Conservation (phyloP, 2,329 filamentous ascomycete species). For the Atkinsonella texensis region DNA sequence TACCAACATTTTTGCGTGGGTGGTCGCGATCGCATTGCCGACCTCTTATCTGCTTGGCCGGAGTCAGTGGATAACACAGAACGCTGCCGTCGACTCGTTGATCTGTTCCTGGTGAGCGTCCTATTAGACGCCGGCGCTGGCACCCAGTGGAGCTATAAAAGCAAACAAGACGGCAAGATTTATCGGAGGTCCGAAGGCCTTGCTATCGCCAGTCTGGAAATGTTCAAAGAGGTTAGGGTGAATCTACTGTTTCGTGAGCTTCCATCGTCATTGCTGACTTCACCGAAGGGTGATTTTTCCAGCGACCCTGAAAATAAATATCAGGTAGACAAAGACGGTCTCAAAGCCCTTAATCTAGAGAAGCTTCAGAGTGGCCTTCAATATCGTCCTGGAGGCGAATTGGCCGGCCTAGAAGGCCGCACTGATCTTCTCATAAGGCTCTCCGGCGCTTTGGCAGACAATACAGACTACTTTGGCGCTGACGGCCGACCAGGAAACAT, state of each 20-base stretch:
- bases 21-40: constrained; percentile 58
- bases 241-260: no score
- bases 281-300: constrained; percentile 62
- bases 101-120: constrained; percentile 69
- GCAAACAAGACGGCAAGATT: constrained; percentile 69
- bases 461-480: constrained; percentile 71
- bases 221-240: constrained; percentile 64
- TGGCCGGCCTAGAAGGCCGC: constrained; percentile 77
- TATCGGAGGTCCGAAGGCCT: constrained; percentile 83
- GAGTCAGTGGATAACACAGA: constrained; percentile 58
- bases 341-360: constrained; percentile 62
- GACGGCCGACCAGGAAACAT: constrained; percentile 85
- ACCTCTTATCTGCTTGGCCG: constrained; percentile 59
- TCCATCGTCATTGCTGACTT: background rate
- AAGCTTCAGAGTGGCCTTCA: constrained; percentile 73
- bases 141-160: constrained; percentile 85
- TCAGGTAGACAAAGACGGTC: constrained; percentile 76
- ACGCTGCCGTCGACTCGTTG: constrained; percentile 61
- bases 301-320: constrained; percentile 69
- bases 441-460: constrained; percentile 59
- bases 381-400: constrained; percentile 64
- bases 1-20: constrained; percentile 82
- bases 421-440: constrained; percentile 68
- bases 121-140: constrained; percentile 82
- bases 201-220: constrained; percentile 65